phyloP scores from a whole-genome alignment of 768 basidiomycete genomes.

The Rossbeevera mucosa region DNA sequence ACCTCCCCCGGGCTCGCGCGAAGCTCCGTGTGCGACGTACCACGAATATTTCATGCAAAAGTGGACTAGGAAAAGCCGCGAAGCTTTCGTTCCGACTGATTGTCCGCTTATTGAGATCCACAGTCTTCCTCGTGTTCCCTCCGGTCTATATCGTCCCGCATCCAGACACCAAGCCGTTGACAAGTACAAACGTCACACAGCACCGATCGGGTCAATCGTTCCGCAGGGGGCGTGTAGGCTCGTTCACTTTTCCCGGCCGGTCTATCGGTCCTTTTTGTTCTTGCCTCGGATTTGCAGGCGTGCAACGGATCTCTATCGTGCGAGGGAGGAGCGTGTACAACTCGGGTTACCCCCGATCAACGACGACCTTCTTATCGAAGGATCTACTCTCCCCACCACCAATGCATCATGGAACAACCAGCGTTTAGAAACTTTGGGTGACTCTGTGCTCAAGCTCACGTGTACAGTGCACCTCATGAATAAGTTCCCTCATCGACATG shows the following conservation, averaged over 20 bases:
- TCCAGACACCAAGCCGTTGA: conserved; percentile 24
- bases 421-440: conserved; percentile 82
- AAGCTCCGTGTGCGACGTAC: conserved; percentile 47
- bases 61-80: conserved; percentile 48
- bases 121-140: conserved; percentile 39
- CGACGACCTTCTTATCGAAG: conserved; percentile 60
- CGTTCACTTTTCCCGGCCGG: conserved; percentile 47
- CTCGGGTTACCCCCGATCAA: conserved; percentile 60
- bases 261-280: conserved; percentile 50
- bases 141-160: conserved; percentile 36
- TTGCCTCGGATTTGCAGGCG: conserved; percentile 67
- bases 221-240: conserved; percentile 49
- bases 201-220: conserved; percentile 31
- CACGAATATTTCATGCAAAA: conserved; percentile 53
- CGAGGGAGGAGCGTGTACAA: conserved; percentile 42
- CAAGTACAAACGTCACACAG: conserved; percentile 21
- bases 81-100: conserved; percentile 43
- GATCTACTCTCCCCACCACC: conserved; percentile 69
- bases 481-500: conserved; percentile 70
- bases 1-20: conserved; percentile 49
- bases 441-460: conserved; percentile 73
- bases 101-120: conserved; percentile 62
- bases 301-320: conserved; percentile 63
- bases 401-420: conserved; percentile 71
- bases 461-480: conserved; percentile 75